Evolutionary conservation across 2,329 filamentous ascomycete species (phyloP), one percentile per base, ranked within the genome.

Genomic region (Periglandula ipomoeae): DNA sequence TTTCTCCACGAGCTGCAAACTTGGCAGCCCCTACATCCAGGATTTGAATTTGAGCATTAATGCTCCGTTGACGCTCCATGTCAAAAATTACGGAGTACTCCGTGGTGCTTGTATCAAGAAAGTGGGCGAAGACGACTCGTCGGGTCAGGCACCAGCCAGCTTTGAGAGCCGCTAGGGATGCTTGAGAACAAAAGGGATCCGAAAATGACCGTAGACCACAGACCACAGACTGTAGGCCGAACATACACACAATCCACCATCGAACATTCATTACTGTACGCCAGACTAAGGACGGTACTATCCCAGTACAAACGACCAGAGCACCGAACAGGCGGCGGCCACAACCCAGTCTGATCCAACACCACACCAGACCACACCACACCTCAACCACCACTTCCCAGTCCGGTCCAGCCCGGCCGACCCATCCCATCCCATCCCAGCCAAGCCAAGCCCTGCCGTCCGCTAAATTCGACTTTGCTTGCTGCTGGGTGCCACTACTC

Each of bases 401-500:
- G 35, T 38, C 35, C 13, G 19, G n/a, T n/a, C n/a, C n/a, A n/a
- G 9, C n/a, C 19, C 35, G n/a, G 35, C 11, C n/a, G n/a, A n/a
- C 8, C 17, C 37, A 22, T 15, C 23, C 22, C 22, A n/a, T 20
- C n/a, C 26, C 1, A 15, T 19, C 32, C 27, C 10, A 44, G 42
- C 42, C 30, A 30, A 37, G 44, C 34, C 39, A 35, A 37, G 34
- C 44, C 44, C 44, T 38, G 44, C 44, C 35, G 37, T 22, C 23
- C 34, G 35, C 41, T 30, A 44, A 27, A 24, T 10, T 39, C 37
- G 23, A 41, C 13, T 11, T 20, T 46, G 34, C 44, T n/a, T 46
- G 42, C 26, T 44, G 43, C 30, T 32, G 43, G 27, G 32, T 37
- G 23, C 34, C 32, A 15, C 17, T 46, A 22, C 23, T 46, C 44